Evolutionary conservation across 805 yeast species (phyloP), one percentile per base, ranked within the genome.

Genomic region (Lachancea dasiensis): DNA sequence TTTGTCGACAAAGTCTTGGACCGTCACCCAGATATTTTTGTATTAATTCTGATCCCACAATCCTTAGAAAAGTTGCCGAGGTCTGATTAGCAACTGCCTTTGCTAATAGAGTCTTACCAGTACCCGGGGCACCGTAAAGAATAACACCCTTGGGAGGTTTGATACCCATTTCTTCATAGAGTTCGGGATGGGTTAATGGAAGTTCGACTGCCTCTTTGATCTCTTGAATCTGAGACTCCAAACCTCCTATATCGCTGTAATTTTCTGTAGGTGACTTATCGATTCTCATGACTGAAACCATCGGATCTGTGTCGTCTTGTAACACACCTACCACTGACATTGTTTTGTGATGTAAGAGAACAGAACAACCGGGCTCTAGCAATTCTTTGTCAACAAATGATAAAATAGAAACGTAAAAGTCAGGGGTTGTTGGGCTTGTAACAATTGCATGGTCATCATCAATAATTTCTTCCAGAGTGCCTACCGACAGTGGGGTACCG

Each of bases 391-490:
- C 98, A 13, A 92, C 98, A 70, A 92, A 92, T 8, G 96, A 86
- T 65, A 94, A 69, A 50, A 92, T 92, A 5, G 95, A 82, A 24
- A 92, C 98, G 59, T 92, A 92, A 64, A 89, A 92, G 65, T 92
- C 98, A 5, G 97, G 95, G 16, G 97, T 97, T 9, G 95, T 86
- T 5, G 94, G 79, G 38, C 94, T 80, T 32, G 96, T 86, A 31
- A 92, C 97, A 68, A 92, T 92, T 14, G 98, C 98, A 64, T 92
- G 98, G 60, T 92, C 98, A 63, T 92, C 98, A 58, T 92, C 98
- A 50, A 92, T 86, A 45, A 92, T 86, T 67, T 92, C 98, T 60
- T 92, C 98, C 54, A 92, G 71, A 3, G 96, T 87, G 34, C 98
- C 98, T 45, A 92, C 83, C 27, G 95, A 81, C 84, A 92, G 81